Conservation (phyloP, 2,329 filamentous ascomycete species). For the Cylindrodendrum hubeiense region DNA sequence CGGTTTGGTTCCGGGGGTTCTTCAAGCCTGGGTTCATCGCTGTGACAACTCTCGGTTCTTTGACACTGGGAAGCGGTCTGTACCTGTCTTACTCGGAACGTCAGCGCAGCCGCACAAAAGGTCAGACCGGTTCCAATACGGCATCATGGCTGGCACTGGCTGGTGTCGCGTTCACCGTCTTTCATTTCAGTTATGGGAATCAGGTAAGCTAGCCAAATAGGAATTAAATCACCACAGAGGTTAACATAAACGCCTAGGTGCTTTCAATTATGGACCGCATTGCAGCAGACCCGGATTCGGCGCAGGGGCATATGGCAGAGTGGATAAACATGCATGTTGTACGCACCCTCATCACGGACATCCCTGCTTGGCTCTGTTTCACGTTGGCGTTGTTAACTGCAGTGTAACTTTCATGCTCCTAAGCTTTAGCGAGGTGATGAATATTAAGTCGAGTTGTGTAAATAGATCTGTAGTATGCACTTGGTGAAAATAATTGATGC, state of each 20-base stretch:
- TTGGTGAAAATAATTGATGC: no score
- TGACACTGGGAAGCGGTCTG: constrained; percentile 13
- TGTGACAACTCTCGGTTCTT: constrained; percentile 23
- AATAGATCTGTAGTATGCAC: no score
- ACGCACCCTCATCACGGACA: constrained; percentile 4
- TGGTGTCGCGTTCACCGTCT: not conserved
- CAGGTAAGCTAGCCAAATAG: not conserved
- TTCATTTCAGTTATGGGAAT: not conserved
- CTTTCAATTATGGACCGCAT: constrained; percentile 10
- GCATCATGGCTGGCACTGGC: not conserved
- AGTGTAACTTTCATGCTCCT: no score
- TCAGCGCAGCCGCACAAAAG: not conserved
- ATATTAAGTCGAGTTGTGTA: no score
- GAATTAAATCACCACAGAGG: no score
- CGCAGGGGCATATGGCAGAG: constrained; percentile 2
- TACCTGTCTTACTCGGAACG: no score
- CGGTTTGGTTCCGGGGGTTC: constrained; percentile 29
- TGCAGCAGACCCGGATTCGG: constrained; percentile 1
- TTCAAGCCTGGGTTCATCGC: constrained; percentile 31
- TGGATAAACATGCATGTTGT: constrained; percentile 9
- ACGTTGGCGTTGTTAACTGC: not conserved
- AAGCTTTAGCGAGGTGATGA: no score
- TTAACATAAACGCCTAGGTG: no score
- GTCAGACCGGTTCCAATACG: not conserved
- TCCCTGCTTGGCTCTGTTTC: not conserved